Evolutionary conservation across 2,329 filamentous ascomycete genomes (phyloP), one percentile per base, ranked within the genome.

Genomic region (Colletotrichum sublineola): DNA sequence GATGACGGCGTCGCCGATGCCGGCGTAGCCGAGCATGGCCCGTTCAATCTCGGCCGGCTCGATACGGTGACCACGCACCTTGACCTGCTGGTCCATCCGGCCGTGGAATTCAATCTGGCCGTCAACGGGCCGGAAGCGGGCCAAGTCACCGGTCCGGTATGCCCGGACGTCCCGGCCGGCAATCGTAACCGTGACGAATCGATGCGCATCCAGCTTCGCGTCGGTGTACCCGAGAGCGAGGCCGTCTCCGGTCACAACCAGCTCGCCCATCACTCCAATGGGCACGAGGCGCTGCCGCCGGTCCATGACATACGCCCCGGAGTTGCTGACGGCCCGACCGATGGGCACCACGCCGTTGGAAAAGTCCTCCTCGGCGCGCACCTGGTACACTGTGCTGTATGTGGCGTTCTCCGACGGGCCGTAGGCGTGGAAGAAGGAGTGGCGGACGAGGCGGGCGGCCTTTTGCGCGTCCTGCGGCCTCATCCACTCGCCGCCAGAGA

Each of bases 401-500:
- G 36, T 48, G 0, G 62, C 53, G 48, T 74, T 75, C 62, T 77
- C 75, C 9, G 75, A 73, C 2, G 72, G 75, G 1, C 75, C 75
- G 46, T 75, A 76, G 1, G 6, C 73, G 44, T 73, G 66, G 29
- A 2, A 31, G 29, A 56, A 7, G 2, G 18, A n/a, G 5, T 52
- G 44, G 29, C 18, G 15, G 33, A 53, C 50, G 2, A 63, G 46
- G 9, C 29, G 14, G 8, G 46, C 9, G 6, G 67, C 67, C 5
- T 20, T 33, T 8, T 7, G 24, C 1, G 71, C 73, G 8, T 71
- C 71, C 3, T 60, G 58, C 1, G 58, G 42, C 20, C 67, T 50
- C 15, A 74, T 62, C 4, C 53, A 18, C 3, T 83, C 81, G 1
- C 80, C 81, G 8, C 80, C 79, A n/a, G 81, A 75, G 53, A 81